Evolutionary conservation across 768 basidiomycete genomes (phyloP).

Genomic region (Boletus sp.): DNA sequence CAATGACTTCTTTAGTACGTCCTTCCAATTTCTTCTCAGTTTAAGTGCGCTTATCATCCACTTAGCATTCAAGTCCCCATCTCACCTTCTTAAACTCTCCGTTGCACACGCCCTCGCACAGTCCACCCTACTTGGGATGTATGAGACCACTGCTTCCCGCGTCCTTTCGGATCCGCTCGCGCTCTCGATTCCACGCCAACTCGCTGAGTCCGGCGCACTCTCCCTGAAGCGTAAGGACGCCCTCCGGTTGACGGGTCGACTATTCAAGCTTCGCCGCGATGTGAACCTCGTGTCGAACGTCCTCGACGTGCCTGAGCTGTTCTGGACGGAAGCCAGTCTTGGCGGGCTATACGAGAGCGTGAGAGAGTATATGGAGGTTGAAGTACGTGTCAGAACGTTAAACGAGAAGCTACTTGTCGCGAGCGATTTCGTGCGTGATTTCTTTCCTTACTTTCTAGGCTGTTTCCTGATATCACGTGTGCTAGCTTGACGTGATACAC

Average conservation of each 20-base stretch:
- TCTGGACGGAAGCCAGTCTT: slow-evolving; percentile 92
- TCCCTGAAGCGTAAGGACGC: slow-evolving; percentile 77
- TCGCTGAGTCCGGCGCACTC: slow-evolving; percentile 74
- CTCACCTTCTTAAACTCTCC: slow-evolving; percentile 88
- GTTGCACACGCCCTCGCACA: slow-evolving; percentile 93
- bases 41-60: neutral
- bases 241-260: slow-evolving; percentile 75
- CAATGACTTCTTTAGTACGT: slow-evolving; percentile 93
- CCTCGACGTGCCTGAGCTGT: slow-evolving; percentile 88
- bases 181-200: slow-evolving; percentile 77
- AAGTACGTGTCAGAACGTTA: slow-evolving; percentile 72
- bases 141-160: slow-evolving; percentile 73
- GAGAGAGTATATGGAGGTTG: slow-evolving; percentile 93
- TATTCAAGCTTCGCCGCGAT: slow-evolving; percentile 87
- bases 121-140: slow-evolving; percentile 86
- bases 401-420: slow-evolving; percentile 88
- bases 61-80: slow-evolving; percentile 85
- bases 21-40: neutral
- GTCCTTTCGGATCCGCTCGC: slow-evolving; percentile 78
- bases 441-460: neutral
- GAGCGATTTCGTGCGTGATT: slow-evolving; percentile 73
- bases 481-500: slow-evolving; percentile 87
- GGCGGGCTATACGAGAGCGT: slow-evolving; percentile 90
- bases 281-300: slow-evolving; percentile 92
- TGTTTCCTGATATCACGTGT: neutral